Percentiles rank a stretch among this genome's conserved stretches.
Conservation (phyloP, 2,329 filamentous ascomycete species). For the Leptographium lundbergii region DNA sequence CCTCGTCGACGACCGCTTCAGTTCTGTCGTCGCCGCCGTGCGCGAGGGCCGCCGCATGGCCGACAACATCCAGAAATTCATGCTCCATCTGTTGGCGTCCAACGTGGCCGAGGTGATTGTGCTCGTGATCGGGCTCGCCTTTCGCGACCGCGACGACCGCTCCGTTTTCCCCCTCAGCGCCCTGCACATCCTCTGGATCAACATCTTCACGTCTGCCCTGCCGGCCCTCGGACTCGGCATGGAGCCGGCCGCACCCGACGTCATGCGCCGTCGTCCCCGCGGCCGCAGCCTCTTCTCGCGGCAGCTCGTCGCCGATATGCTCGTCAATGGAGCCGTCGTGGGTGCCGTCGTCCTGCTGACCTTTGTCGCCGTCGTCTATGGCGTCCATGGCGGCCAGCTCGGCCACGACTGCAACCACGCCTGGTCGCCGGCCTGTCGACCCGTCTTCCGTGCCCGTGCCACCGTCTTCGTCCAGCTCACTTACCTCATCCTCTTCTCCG, state of each 20-base stretch:
- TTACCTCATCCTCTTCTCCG: constrained; percentile 60
- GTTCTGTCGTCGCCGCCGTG: constrained; percentile 71
- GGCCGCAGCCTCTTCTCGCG: constrained; percentile 63
- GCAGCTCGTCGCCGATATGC: constrained; percentile 67
- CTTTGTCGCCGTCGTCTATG: constrained; percentile 53
- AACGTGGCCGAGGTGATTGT: constrained; percentile 79
- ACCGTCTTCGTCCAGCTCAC: constrained; percentile 63
- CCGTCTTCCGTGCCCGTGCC: constrained; percentile 57
- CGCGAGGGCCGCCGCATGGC: constrained; percentile 76
- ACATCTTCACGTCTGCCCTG: constrained; percentile 81
- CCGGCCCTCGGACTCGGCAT: constrained; percentile 82
- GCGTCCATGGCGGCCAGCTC: constrained; percentile 40
- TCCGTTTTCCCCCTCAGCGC: constrained; percentile 81
- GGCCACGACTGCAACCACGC: constrained; percentile 50
- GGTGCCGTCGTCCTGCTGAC: constrained; percentile 52
- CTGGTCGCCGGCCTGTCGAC: constrained; percentile 41
- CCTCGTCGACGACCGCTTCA: constrained; percentile 79
- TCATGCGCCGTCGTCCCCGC: constrained; percentile 71
- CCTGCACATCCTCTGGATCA: constrained; percentile 85
- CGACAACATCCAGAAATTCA: constrained; percentile 82
- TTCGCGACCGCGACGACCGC: constrained; percentile 57
- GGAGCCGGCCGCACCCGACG: constrained; percentile 60
- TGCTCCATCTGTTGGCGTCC: constrained; percentile 64
- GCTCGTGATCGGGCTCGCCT: constrained; percentile 67
- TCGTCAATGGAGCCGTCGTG: constrained; percentile 70